Percentiles rank a stretch among this genome's conserved stretches.
These are phyloP conservation scores for Arctium lappa DNA, from an alignment of 129 eudicot species.

Conservation along the genomic window DNA sequence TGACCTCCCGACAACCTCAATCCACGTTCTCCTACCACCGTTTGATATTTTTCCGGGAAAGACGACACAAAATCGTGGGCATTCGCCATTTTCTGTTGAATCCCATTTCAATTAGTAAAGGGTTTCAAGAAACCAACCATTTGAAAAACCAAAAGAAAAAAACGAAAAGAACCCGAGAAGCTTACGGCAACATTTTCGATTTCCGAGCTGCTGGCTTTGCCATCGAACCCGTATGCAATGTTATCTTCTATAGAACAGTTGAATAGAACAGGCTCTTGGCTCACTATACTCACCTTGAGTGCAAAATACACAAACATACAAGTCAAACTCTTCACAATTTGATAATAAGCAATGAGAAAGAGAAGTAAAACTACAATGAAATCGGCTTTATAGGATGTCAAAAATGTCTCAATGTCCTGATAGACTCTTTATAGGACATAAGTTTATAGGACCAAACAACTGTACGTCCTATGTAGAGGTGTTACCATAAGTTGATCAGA, in stretches of 20 bases:
- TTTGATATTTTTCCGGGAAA: constrained; percentile 49
- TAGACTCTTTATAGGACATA: neutral
- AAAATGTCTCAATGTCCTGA: no score
- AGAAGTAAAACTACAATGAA: neutral
- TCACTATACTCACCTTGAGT: constrained; percentile 45
- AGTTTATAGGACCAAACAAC: neutral
- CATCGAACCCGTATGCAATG: constrained; percentile 50
- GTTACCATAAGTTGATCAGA: neutral
- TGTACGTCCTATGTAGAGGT: neutral
- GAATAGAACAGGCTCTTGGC: constrained; percentile 59
- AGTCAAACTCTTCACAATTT: neutral
- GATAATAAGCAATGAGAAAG: neutral
- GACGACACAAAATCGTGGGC: constrained; percentile 53
- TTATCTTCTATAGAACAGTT: constrained; percentile 52
- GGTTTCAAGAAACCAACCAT: neutral
- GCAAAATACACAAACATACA: neutral
- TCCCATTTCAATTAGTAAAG: constrained; percentile 1
- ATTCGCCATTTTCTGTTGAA: constrained; percentile 50
- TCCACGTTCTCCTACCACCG: constrained; percentile 63
- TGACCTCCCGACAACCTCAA: constrained; percentile 57
- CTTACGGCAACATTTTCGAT: constrained; percentile 39
- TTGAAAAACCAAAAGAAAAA: neutral
- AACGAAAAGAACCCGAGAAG: neutral
- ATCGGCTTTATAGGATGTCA: neutral
- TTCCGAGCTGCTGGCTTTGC: constrained; percentile 35